Evolutionary conservation across 1,139 yeast species (phyloP).

Genomic region (Candida mesenterica): DNA sequence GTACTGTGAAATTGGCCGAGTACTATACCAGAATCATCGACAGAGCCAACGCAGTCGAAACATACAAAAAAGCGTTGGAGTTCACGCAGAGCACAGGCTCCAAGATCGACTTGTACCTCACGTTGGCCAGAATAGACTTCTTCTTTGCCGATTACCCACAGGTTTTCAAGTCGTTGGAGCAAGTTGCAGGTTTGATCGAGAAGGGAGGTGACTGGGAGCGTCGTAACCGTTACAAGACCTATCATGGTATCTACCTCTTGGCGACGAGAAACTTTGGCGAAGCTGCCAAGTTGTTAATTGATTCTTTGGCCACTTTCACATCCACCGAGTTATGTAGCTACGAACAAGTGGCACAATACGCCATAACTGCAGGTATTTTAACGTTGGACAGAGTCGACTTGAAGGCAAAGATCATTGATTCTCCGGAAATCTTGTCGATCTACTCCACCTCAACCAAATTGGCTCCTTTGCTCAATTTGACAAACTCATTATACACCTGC

Average conservation of each 20-base stretch:
- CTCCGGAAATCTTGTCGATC: slow-evolving; percentile 88
- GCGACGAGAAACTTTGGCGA: slow-evolving; percentile 84
- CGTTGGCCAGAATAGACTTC: slow-evolving; percentile 82
- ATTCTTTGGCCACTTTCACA: slow-evolving; percentile 92
- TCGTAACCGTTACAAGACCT: slow-evolving; percentile 90
- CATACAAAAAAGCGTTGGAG: slow-evolving; percentile 73
- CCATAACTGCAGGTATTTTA: slow-evolving; percentile 82
- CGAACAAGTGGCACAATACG: slow-evolving; percentile 86
- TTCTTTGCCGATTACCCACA: slow-evolving; percentile 77
- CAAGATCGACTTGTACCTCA: slow-evolving; percentile 80
- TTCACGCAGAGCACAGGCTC: slow-evolving; percentile 84
- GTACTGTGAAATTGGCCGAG: slow-evolving; percentile 81
- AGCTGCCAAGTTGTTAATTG: slow-evolving; percentile 81
- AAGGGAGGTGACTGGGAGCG: slow-evolving; percentile 99
- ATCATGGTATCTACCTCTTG: slow-evolving; percentile 78
- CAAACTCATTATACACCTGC: slow-evolving; percentile 85
- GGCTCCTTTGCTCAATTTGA: slow-evolving; percentile 79
- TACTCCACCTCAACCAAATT: slow-evolving; percentile 65
- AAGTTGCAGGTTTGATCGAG: slow-evolving; percentile 73
- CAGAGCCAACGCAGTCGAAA: slow-evolving; percentile 65
- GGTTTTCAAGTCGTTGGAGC: slow-evolving; percentile 73
- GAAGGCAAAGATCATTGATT: slow-evolving; percentile 82
- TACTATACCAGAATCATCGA: slow-evolving; percentile 86
- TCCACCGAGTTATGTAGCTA: slow-evolving; percentile 90
- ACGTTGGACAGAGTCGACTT: slow-evolving; percentile 81